Evolutionary conservation across 768 basidiomycete species (phyloP).

Genomic region (Mycena alexandri): DNA sequence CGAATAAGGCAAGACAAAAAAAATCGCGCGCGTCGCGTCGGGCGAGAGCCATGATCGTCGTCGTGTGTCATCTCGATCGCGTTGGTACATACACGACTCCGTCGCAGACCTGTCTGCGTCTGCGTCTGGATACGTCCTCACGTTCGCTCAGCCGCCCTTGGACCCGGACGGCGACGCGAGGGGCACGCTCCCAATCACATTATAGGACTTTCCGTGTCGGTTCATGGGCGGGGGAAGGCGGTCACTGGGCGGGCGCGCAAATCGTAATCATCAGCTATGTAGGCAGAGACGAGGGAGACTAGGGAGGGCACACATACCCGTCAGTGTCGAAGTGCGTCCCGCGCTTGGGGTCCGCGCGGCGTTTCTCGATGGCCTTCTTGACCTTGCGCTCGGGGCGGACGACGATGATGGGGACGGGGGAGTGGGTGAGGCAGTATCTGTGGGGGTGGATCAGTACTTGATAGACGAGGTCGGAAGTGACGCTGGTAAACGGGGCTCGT

Average conservation of each 20-base stretch:
- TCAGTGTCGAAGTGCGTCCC: slow-evolving; percentile 78
- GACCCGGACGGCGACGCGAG: slow-evolving; percentile 2
- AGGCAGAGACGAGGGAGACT: too few species aligned
- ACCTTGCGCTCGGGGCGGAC: slow-evolving; percentile 92
- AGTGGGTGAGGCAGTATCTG: slow-evolving; percentile 89
- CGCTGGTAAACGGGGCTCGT: too few species aligned
- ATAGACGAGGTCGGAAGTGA: too few species aligned
- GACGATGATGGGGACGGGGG: slow-evolving; percentile 96
- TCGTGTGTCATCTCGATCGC: too few species aligned
- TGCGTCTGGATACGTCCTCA: too few species aligned
- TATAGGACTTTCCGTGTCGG: slow-evolving; percentile 34
- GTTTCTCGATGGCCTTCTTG: slow-evolving; percentile 85
- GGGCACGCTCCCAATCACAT: slow-evolving; percentile 34
- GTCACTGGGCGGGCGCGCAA: slow-evolving; percentile 2
- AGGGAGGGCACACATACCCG: slow-evolving; percentile 25
- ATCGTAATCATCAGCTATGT: too few species aligned
- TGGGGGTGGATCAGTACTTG: neutral
- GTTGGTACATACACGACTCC: too few species aligned
- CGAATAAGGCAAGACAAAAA: too few species aligned
- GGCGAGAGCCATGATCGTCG: too few species aligned
- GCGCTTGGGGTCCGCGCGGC: slow-evolving; percentile 89
- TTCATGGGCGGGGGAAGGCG: slow-evolving; percentile 12
- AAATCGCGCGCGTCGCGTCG: too few species aligned
- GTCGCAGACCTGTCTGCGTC: too few species aligned
- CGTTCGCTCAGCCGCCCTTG: too few species aligned